These are phyloP conservation scores for Emergomyces pasteurianus DNA, from an alignment of 2,329 filamentous ascomycete species.

Conservation along the genomic window DNA sequence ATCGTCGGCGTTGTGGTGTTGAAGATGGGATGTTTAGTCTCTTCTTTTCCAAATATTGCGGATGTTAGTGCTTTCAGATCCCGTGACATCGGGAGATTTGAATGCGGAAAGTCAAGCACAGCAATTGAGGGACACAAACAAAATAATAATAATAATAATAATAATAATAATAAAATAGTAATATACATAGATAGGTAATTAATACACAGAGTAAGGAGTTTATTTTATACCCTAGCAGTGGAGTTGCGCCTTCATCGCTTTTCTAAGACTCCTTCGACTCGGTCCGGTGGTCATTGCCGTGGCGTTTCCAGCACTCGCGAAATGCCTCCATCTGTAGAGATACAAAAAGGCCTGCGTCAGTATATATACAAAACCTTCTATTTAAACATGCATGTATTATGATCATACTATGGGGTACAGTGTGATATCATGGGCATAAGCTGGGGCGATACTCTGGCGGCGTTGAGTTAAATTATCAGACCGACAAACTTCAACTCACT, in stretches of 20 bases:
- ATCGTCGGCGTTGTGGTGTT: background rate
- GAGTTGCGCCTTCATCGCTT: constrained; percentile 16
- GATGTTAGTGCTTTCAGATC: background rate
- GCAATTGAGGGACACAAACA: background rate
- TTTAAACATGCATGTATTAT: background rate
- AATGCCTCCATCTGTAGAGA: constrained; percentile 70
- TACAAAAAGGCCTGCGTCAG: background rate
- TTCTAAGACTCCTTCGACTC: constrained; percentile 51
- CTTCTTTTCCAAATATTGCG: background rate
- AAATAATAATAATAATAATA: background rate
- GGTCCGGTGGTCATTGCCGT: constrained; percentile 78
- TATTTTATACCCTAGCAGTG: background rate
- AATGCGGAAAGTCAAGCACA: background rate
- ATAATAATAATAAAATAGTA: background rate
- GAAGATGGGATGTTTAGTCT: background rate
- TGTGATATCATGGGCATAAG: background rate
- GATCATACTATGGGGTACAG: background rate
- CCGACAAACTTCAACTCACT: constrained; percentile 51
- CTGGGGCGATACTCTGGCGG: background rate
- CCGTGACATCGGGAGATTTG: background rate
- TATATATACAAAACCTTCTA: background rate
- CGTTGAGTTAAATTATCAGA: no score
- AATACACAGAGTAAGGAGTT: background rate
- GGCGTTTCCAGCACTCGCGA: constrained; percentile 78
- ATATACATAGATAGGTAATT: background rate